Evolutionary conservation across 352 stramenopile species (phyloP), one percentile per base, ranked within the genome.

Genomic region (Pythium dissotocum): DNA sequence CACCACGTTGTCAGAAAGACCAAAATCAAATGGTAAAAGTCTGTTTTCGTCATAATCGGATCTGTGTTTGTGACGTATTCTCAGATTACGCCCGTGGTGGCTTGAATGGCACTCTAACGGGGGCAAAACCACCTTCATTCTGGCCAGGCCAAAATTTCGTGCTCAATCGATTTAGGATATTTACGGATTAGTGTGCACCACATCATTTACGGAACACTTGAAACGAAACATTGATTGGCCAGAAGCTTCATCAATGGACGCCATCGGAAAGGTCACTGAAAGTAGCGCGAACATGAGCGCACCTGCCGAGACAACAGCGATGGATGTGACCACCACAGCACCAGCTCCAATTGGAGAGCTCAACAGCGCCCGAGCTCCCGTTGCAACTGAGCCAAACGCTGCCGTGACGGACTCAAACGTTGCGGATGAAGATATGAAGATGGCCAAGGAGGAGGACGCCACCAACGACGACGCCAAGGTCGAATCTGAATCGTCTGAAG

Each of bases 191-290:
- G 58, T 48, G 61, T 67, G 61, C 18, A 18, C 61, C 61, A 67
- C 61, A 42, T 26, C 8, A 36, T 16, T 35, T 46, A 30, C 7
- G n/a, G 13, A 30, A 14, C 24, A 13, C 35, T 16, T 67, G 51
- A 60, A 67, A 58, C 16, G 52, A 32, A 30, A 32, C 24, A 52
- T 56, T 42, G 48, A 67, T 58, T 67, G 60, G 60, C 60, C 48
- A 52, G 60, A 60, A 60, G 46, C 46, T 53, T 53, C 32, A 36
- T 26, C 55, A 61, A 62, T 62, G 56, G 36, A 62, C 56, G n/a
- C 36, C 14, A 42, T n/a, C 21, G 40, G 36, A 63, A 63, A 63
- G 57, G 57, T 63, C 57, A 63, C 57, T 44, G 28, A 24, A 16
- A 9, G 28, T 33, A 36, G 5, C 8, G 26, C 51, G 26, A 40